A percentile compares a stretch with the other conserved stretches of the same genome.
Evolutionary conservation across 306 rosid genomes (phyloP).

Genomic region (Mucuna pruriens): DNA sequence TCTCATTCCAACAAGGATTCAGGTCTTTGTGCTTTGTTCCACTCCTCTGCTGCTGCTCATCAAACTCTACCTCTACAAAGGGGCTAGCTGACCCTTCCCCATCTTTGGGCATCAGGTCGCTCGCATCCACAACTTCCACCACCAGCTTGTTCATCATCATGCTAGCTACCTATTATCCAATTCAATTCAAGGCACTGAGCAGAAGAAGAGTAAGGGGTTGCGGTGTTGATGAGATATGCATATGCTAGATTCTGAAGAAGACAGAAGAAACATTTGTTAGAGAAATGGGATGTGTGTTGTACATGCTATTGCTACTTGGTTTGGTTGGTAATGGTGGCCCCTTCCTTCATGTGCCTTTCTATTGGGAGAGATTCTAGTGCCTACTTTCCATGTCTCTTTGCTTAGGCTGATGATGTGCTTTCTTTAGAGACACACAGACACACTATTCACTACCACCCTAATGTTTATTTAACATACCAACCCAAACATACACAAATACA

Average conservation of each 20-base stretch:
- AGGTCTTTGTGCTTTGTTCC: constrained; percentile 68
- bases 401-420: constrained; percentile 31
- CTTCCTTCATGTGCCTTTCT: constrained; percentile 40
- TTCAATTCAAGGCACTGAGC: constrained; percentile 20
- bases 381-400: constrained; percentile 27
- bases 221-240: constrained; percentile 39
- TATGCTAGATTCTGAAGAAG: too few species aligned
- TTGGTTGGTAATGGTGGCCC: constrained; percentile 47
- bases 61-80: constrained; percentile 71
- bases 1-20: constrained; percentile 81
- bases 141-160: constrained; percentile 72
- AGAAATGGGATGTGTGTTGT: constrained; percentile 28
- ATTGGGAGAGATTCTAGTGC: constrained; percentile 35
- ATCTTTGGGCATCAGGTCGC: constrained; percentile 82
- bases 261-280: constrained; percentile 52
- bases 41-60: constrained; percentile 61
- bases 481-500: background rate
- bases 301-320: constrained; percentile 1
- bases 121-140: constrained; percentile 75
- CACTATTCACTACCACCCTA: background rate
- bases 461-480: background rate
- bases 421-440: too few species aligned
- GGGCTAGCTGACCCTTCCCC: constrained; percentile 82
- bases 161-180: too few species aligned
- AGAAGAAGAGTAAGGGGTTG: constrained; percentile 19